Conservation (phyloP, 163 green algal genomes). For the Botryococcus braunii region DNA sequence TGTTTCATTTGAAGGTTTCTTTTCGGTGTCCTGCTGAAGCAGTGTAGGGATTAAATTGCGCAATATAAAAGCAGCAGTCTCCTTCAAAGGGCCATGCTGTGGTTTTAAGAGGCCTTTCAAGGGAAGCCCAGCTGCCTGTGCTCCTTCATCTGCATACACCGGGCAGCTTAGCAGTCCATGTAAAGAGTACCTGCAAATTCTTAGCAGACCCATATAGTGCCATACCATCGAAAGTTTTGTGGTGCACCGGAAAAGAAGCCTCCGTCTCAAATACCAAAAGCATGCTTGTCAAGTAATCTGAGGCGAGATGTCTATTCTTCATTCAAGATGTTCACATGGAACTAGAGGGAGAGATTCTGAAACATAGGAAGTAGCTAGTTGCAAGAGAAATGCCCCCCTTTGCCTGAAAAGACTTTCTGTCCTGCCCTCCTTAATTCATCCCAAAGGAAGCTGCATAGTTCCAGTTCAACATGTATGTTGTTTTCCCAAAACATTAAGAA, state of each 20-base stretch:
- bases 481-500: not conserved
- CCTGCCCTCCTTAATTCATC: too few species aligned
- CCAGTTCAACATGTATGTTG: too few species aligned
- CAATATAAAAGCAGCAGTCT: slow-evolving; percentile 29
- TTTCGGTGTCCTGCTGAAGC: slow-evolving; percentile 17
- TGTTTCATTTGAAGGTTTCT: slow-evolving; percentile 6
- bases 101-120: slow-evolving; percentile 20
- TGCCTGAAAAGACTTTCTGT: too few species aligned
- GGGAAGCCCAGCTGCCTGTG: too few species aligned
- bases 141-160: too few species aligned
- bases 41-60: slow-evolving; percentile 35
- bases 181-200: not conserved
- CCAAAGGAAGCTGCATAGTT: not conserved
- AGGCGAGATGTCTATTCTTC: too few species aligned
- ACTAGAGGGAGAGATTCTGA: too few species aligned
- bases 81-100: slow-evolving; percentile 28
- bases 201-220: not conserved
- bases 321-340: too few species aligned
- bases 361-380: too few species aligned
- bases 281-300: slow-evolving; percentile 1
- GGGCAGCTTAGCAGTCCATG: not conserved
- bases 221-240: not conserved
- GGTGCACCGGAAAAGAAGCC: not conserved
- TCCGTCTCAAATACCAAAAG: not conserved
- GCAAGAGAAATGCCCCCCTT: too few species aligned